Evolutionary conservation across 164 flowering plant genomes (phyloP).

Genomic region (Vitis rotundifolia): DNA sequence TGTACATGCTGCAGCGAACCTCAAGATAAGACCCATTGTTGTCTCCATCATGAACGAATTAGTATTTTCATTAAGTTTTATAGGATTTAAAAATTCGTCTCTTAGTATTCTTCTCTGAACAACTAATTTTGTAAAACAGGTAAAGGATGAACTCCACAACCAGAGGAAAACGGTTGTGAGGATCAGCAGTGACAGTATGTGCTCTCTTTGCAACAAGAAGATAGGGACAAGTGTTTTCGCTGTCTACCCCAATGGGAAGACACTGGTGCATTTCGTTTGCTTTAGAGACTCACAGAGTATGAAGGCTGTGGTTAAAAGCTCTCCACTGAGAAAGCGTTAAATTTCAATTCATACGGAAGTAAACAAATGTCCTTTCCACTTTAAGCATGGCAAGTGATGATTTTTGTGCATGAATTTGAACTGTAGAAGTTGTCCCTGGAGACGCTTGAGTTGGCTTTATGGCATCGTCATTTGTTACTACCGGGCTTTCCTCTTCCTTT

Average conservation of each 20-base stretch:
- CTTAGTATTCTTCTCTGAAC: not conserved
- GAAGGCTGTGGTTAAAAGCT: conserved; percentile 72
- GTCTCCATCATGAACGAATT: too few relatives aligned
- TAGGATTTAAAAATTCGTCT: not conserved
- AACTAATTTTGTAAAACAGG: conserved; percentile 43
- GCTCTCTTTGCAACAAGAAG: conserved; percentile 92
- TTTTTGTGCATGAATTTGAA: not conserved
- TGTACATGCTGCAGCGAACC: too few relatives aligned
- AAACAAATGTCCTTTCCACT: not conserved
- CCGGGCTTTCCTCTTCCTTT: not conserved
- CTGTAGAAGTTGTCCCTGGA: not conserved
- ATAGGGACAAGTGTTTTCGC: conserved; percentile 96
- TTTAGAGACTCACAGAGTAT: conserved; percentile 91
- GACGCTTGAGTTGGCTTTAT: not conserved
- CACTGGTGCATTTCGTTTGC: conserved; percentile 96
- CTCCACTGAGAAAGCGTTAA: conserved; percentile 52
- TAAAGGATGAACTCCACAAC: conserved; percentile 83
- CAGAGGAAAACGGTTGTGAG: conserved; percentile 69
- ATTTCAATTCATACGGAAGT: not conserved
- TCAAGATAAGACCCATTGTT: too few relatives aligned
- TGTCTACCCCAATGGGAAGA: conserved; percentile 89
- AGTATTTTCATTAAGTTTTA: too few relatives aligned
- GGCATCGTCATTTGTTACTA: not conserved
- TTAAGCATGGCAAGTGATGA: not conserved
- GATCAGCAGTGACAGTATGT: conserved; percentile 78